These are phyloP conservation scores for Striga hermonthica DNA, from an alignment of 305 asterid species.

Conservation along the genomic window DNA sequence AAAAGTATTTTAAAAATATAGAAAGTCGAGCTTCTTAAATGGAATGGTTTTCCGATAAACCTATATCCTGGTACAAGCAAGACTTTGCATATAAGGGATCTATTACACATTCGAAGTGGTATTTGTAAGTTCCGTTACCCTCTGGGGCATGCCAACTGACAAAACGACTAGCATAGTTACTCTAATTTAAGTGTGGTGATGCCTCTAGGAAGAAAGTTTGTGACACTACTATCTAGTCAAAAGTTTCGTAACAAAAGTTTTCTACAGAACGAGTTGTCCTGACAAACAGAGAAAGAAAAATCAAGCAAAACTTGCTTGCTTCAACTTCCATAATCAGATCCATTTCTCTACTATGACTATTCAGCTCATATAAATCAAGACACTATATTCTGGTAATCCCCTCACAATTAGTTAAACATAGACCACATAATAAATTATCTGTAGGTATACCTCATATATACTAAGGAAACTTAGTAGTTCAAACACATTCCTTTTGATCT, in stretches of 20 bases:
- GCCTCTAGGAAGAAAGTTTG: not conserved
- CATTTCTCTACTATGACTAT: not conserved
- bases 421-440: not conserved
- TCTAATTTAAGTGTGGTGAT: not conserved
- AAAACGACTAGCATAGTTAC: not conserved
- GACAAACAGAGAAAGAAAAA: not conserved
- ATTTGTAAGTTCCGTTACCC: not conserved
- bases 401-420: not conserved
- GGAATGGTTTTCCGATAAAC: not conserved
- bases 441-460: conserved; percentile 8
- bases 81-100: not conserved
- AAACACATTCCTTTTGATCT: not conserved
- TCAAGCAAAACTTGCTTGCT: not conserved
- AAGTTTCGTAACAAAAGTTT: not conserved
- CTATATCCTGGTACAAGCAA: conserved; percentile 7
- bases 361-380: conserved; percentile 3
- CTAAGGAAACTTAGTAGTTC: not conserved
- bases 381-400: conserved; percentile 11
- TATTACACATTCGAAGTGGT: not conserved
- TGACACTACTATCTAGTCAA: not conserved
- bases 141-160: not conserved
- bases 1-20: not conserved
- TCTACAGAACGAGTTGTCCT: not conserved
- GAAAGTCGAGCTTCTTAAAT: not conserved
- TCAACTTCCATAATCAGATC: not conserved